Percentiles rank a stretch among this genome's conserved stretches.
Evolutionary conservation across 805 yeast genomes (phyloP).

Genomic region (Candida tallmaniae): DNA sequence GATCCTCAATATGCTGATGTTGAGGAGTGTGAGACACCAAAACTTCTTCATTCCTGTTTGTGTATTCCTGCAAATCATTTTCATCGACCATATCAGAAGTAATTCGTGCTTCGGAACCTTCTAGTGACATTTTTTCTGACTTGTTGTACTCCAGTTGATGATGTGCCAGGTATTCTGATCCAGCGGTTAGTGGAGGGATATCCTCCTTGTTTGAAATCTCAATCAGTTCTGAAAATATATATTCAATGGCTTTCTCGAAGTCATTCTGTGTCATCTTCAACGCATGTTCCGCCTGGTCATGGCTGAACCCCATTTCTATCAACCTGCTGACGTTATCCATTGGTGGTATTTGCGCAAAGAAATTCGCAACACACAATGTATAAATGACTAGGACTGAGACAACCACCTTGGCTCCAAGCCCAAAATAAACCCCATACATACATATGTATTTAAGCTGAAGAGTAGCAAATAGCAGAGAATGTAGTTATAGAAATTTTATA

Average conservation of each 20-base stretch:
- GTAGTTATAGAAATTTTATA: no score
- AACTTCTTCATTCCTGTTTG: neutral
- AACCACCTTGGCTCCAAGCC: no score
- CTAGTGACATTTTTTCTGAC: neutral
- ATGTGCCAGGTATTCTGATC: no score
- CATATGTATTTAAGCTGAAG: no score
- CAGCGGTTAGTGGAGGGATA: constrained; percentile 6
- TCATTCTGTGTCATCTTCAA: constrained; percentile 21
- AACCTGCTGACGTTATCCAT: constrained; percentile 7
- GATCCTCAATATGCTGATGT: constrained; percentile 1
- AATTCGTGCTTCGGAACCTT: neutral
- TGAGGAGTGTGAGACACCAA: neutral
- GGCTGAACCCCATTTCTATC: constrained; percentile 37
- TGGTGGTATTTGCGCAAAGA: no score
- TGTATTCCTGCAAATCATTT: neutral
- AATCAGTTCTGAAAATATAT: constrained; percentile 29
- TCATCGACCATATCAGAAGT: neutral
- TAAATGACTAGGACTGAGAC: no score
- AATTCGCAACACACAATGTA: no score
- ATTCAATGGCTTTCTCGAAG: constrained; percentile 24
- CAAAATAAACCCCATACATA: no score
- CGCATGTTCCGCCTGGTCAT: constrained; percentile 36
- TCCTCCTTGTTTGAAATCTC: constrained; percentile 11
- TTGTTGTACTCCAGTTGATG: no score
- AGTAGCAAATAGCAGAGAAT: no score